Percentiles rank a stretch among this genome's conserved stretches.
Conservation (phyloP, 768 basidiomycete genomes). For the Kondoa malvinella region DNA sequence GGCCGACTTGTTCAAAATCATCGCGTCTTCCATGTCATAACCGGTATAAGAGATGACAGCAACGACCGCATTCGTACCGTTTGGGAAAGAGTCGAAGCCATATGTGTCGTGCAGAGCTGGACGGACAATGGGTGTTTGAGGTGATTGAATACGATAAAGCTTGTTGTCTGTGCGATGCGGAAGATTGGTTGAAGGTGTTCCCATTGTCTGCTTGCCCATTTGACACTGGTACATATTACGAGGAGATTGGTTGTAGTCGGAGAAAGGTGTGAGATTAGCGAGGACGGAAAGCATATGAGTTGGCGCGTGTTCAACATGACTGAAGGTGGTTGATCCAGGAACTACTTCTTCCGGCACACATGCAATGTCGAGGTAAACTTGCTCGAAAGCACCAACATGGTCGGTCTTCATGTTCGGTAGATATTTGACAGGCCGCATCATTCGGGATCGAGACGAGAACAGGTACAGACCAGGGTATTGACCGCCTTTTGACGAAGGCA, state of each 20-base stretch:
- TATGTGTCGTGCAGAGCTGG: conserved; percentile 81
- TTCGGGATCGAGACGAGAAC: conserved; percentile 67
- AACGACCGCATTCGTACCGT: conserved; percentile 92
- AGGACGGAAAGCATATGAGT: conserved; percentile 92
- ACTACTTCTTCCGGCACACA: conserved; percentile 71
- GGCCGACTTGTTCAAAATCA: conserved; percentile 97
- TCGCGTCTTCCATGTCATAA: conserved; percentile 99
- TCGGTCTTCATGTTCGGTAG: conserved; percentile 69
- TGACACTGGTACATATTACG: conserved; percentile 40
- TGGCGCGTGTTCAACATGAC: conserved; percentile 78
- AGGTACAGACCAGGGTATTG: conserved; percentile 93
- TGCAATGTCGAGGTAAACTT: conserved; percentile 98
- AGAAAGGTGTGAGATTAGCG: conserved; percentile 95
- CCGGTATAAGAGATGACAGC: conserved; percentile 99
- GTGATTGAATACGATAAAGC: conserved; percentile 83
- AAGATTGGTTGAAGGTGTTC: conserved; percentile 82
- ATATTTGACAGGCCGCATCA: conserved; percentile 97
- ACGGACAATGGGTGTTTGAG: conserved; percentile 86
- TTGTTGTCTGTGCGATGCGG: conserved; percentile 94
- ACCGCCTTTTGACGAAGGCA: conserved; percentile 73
- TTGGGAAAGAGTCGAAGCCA: conserved; percentile 96
- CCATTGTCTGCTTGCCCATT: conserved; percentile 99
- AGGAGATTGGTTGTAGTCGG: conserved; percentile 89
- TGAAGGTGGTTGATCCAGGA: conserved; percentile 46
- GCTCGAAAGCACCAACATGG: conserved; percentile 88